Percentiles rank a stretch among this genome's conserved stretches.
Evolutionary conservation across 2,329 filamentous ascomycete genomes (phyloP).

Genomic region (Pleurostoma richardsiae): DNA sequence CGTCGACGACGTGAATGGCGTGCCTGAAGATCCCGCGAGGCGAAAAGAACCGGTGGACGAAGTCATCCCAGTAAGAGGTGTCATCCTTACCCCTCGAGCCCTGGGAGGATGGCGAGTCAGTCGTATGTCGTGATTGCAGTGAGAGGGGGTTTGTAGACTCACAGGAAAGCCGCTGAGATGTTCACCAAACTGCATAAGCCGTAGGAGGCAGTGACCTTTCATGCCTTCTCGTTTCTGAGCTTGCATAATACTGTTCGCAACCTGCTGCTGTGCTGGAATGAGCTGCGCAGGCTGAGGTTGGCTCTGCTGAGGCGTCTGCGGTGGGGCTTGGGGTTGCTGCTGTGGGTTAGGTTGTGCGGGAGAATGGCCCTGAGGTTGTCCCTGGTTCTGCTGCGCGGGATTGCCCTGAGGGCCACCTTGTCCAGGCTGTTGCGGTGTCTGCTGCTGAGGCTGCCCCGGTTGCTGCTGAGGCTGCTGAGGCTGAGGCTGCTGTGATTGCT

Average conservation of each 20-base stretch:
- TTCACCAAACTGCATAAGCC: slow-evolving; percentile 59
- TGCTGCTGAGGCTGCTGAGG: slow-evolving; percentile 30
- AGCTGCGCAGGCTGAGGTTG: slow-evolving; percentile 33
- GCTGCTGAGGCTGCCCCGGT: slow-evolving; percentile 32
- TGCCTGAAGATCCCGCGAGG: slow-evolving; percentile 72
- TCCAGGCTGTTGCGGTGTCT: slow-evolving; percentile 18
- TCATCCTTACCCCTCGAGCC: slow-evolving; percentile 60
- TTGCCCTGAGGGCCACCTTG: slow-evolving; percentile 15
- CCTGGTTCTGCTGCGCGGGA: slow-evolving; percentile 28
- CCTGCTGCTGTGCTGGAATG: slow-evolving; percentile 26
- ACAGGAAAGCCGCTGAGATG: slow-evolving; percentile 54
- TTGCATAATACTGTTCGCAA: slow-evolving; percentile 33
- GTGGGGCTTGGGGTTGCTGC: slow-evolving; percentile 32
- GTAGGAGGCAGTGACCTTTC: slow-evolving; percentile 54
- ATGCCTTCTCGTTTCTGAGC: slow-evolving; percentile 45
- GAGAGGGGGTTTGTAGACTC: slow-evolving; percentile 16
- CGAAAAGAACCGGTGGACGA: slow-evolving; percentile 80
- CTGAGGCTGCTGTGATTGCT: slow-evolving; percentile 33
- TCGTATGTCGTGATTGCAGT: not conserved
- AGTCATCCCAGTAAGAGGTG: slow-evolving; percentile 70
- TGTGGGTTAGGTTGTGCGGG: no score
- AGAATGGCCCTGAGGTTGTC: slow-evolving; percentile 21
- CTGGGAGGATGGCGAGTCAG: slow-evolving; percentile 21
- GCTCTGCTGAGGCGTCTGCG: slow-evolving; percentile 38
- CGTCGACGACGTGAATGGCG: slow-evolving; percentile 52